Evolutionary conservation across 352 stramenopile species (phyloP), one percentile per base, ranked within the genome.

Genomic region (Blastocystis sp.): DNA sequence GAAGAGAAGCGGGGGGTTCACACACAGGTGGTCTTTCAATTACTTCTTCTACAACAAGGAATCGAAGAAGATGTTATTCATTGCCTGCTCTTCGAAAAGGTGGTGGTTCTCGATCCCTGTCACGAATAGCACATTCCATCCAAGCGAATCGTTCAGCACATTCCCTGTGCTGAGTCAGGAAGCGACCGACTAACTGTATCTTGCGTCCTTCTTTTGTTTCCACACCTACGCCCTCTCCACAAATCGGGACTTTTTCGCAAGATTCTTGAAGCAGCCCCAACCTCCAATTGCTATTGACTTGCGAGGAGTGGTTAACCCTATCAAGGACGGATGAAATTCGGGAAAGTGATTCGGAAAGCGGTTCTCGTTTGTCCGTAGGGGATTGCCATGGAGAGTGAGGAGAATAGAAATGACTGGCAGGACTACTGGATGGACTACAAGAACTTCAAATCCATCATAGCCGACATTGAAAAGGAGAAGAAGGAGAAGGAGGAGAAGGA

Each of bases 11-110:
- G 19, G 23, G 3, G 62, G 19, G 0, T 38, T 80, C 9, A 88
- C 11, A 40, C 45, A 9, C 77, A 94, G 91, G 70, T 95, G 93
- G 92, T 95, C 93, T 38, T 95, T 96, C 90, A 96, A 96, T 88
- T 96, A 95, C 89, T 96, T 96, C 67, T 96, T 96, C 90, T 94
- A 94, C 92, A 95, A 96, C 91, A 94, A 94, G 82, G 90, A 92
- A 80, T 91, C 94, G 90, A 95, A 95, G 91, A 95, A 95, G 89
- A 93, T 96, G 81, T 77, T 95, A 62, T 96, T 95, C 90, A 95
- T 96, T 66, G 95, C 93, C 62, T 96, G 93, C 89, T 94, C 95
- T 89, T 93, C 92, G 90, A 95, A 94, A 82, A 93, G 92, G 92
- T 94, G 19, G 9, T 4, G 19, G 48, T 2, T 34, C 4, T 62